A percentile compares a stretch with the other conserved stretches of the same genome.
These are phyloP conservation scores for Xylaria sp. DNA, from an alignment of 2,329 filamentous ascomycete genomes.

Conservation along the genomic window DNA sequence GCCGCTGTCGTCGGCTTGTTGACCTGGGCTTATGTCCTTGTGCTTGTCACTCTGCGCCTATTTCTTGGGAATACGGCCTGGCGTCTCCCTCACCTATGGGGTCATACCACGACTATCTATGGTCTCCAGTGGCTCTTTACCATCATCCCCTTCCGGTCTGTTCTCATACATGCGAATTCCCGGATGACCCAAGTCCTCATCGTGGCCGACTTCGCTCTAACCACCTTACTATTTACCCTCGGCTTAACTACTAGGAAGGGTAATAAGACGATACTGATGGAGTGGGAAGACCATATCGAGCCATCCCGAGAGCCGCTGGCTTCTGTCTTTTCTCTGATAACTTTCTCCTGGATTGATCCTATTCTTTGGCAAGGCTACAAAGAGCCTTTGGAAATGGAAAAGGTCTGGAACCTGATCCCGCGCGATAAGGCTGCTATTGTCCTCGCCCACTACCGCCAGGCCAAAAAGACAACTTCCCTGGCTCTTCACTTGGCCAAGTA, in stretches of 20 bases:
- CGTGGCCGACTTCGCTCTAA: constrained; percentile 79
- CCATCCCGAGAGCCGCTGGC: constrained; percentile 89
- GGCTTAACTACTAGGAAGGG: constrained; percentile 87
- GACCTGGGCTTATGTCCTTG: constrained; percentile 83
- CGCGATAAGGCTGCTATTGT: constrained; percentile 88
- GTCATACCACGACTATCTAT: constrained; percentile 90
- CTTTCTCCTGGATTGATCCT: constrained; percentile 90
- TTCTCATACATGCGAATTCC: constrained; percentile 79
- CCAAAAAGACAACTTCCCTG: constrained; percentile 83
- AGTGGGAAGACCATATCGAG: constrained; percentile 88
- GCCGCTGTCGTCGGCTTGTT: constrained; percentile 74
- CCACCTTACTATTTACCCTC: constrained; percentile 78
- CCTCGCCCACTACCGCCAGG: constrained; percentile 82
- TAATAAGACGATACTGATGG: constrained; percentile 87
- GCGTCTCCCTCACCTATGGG: constrained; percentile 82
- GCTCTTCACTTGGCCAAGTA: constrained; percentile 84
- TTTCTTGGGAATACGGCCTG: constrained; percentile 72
- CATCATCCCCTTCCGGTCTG: constrained; percentile 83
- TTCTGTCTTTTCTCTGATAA: constrained; percentile 86
- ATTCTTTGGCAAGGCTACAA: constrained; percentile 92
- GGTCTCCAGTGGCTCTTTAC: constrained; percentile 82
- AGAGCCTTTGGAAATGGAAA: constrained; percentile 80
- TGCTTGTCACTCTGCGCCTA: constrained; percentile 78
- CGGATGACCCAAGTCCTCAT: constrained; percentile 70
- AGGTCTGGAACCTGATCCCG: constrained; percentile 91